Evolutionary conservation across 768 basidiomycete species (phyloP).

Genomic region (Candolleomyces efflorescens): DNA sequence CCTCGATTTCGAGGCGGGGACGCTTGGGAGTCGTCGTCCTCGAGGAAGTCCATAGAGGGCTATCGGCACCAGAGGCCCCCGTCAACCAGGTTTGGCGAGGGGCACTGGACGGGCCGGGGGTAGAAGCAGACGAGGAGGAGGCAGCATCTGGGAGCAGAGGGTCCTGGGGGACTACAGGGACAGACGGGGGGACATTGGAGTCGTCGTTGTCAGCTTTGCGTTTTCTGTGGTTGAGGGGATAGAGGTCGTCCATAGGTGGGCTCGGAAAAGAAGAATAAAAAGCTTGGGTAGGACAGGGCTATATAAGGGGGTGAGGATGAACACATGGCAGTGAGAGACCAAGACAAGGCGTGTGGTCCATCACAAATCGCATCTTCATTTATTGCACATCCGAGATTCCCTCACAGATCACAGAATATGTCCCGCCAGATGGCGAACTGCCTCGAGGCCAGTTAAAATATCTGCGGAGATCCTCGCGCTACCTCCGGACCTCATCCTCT

Average conservation of each 20-base stretch:
- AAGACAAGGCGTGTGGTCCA: conserved; percentile 26
- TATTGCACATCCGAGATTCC: conserved; percentile 8
- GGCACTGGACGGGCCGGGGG: conserved; percentile 20
- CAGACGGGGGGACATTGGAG: conserved; percentile 22
- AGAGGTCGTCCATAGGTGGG: conserved; percentile 55
- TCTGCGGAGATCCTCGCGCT: conserved; percentile 2
- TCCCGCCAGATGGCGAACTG: background rate
- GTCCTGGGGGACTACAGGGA: conserved; percentile 24
- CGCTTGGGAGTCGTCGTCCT: conserved; percentile 30
- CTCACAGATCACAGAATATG: conserved; percentile 1
- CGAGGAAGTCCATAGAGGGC: conserved; percentile 25
- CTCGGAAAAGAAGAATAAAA: conserved; percentile 22
- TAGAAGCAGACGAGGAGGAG: conserved; percentile 4
- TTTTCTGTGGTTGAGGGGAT: conserved; percentile 54
- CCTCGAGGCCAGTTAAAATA: background rate
- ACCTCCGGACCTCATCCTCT: background rate
- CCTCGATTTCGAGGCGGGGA: conserved; percentile 35
- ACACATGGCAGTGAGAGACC: conserved; percentile 39
- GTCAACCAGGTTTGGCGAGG: conserved; percentile 39
- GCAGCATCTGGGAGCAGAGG: conserved; percentile 27
- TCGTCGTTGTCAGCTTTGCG: conserved; percentile 63
- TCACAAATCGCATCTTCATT: background rate
- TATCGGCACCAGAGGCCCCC: conserved; percentile 19
- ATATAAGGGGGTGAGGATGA: conserved; percentile 30
- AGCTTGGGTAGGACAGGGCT: conserved; percentile 27